phyloP scores from a whole-genome alignment of 2,329 filamentous ascomycete species.

The Nakataea oryzae region DNA sequence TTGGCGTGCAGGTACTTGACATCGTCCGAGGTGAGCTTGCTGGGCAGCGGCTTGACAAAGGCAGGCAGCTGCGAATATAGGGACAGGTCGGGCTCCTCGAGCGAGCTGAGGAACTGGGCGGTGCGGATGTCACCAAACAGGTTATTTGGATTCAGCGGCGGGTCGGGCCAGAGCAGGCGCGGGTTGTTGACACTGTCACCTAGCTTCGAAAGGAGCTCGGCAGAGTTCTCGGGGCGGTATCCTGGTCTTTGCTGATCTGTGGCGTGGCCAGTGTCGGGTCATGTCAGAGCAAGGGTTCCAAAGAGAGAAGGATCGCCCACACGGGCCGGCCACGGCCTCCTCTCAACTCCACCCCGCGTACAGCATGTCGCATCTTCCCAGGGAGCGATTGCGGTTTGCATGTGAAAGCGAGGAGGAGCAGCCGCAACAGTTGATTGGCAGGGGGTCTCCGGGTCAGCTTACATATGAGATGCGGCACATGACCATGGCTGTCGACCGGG shows the following conservation, averaged over 20 bases:
- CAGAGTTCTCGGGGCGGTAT: slow-evolving; percentile 7
- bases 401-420: slow-evolving; percentile 8
- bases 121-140: slow-evolving; percentile 27
- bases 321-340: neutral
- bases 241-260: slow-evolving; percentile 10
- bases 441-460: slow-evolving; percentile 19
- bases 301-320: neutral
- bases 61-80: slow-evolving; percentile 38
- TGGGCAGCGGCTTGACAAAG: slow-evolving; percentile 72
- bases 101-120: slow-evolving; percentile 32
- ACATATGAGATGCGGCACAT: slow-evolving; percentile 38
- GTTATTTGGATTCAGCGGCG: slow-evolving; percentile 16
- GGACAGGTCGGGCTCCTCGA: slow-evolving; percentile 33
- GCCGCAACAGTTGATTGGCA: neutral
- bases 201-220: slow-evolving; percentile 13
- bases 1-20: slow-evolving; percentile 75
- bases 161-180: slow-evolving; percentile 20
- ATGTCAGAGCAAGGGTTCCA: neutral
- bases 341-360: neutral
- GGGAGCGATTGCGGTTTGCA: slow-evolving; percentile 4
- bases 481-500: slow-evolving; percentile 22
- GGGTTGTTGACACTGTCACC: slow-evolving; percentile 21
- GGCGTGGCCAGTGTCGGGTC: neutral
- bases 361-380: too few species aligned
- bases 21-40: slow-evolving; percentile 70